Conservation (phyloP, 176 grass and related monocot genomes). For the Carex littledalei region DNA sequence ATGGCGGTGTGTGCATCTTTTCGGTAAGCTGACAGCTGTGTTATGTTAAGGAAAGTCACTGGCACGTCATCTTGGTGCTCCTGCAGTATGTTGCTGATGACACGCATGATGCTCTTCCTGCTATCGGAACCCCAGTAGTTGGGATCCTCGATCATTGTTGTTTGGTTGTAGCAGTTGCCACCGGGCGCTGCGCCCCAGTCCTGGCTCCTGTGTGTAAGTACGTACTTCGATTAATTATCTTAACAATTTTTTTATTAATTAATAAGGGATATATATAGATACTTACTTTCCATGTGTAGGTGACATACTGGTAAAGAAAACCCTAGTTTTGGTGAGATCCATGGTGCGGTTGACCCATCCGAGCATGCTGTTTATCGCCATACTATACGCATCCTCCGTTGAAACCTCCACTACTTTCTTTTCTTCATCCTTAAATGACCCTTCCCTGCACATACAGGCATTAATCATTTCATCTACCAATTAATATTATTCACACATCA, state of each 20-base stretch:
- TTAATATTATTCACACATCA: neutral
- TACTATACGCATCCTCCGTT: constrained; percentile 70
- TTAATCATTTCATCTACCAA: neutral
- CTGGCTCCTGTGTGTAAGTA: constrained; percentile 39
- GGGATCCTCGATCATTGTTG: constrained; percentile 53
- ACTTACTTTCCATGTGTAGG: constrained; percentile 70
- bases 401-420: constrained; percentile 39
- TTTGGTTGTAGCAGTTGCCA: constrained; percentile 79
- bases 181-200: constrained; percentile 61
- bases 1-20: constrained; percentile 34
- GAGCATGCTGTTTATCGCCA: constrained; percentile 64
- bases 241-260: neutral
- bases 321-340: constrained; percentile 51
- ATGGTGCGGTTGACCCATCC: constrained; percentile 64
- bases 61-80: constrained; percentile 45
- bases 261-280: neutral
- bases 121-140: constrained; percentile 76
- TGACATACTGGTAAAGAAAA: constrained; percentile 91
- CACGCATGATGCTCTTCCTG: constrained; percentile 55
- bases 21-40: constrained; percentile 30
- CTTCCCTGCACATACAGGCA: constrained; percentile 11
- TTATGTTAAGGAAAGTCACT: constrained; percentile 31
- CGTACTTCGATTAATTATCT: neutral
- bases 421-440: constrained; percentile 36
- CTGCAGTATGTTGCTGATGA: constrained; percentile 42